These are phyloP conservation scores for Arachis monticola DNA, from an alignment of 331 rosid species.

Conservation along the genomic window DNA sequence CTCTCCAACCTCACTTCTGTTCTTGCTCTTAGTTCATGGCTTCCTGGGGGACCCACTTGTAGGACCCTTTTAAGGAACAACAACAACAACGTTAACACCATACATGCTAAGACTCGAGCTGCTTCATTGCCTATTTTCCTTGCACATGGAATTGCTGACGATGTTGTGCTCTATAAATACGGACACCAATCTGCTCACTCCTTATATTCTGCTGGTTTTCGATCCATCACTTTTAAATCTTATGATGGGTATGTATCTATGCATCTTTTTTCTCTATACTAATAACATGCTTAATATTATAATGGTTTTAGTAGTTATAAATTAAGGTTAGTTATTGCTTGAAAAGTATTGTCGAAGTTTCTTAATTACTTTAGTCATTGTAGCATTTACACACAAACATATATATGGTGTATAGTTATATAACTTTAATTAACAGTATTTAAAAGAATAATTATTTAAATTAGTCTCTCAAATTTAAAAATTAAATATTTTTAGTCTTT, in stretches of 20 bases:
- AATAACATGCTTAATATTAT: too few species aligned
- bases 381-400: too few species aligned
- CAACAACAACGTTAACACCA: constrained; percentile 50
- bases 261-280: not conserved
- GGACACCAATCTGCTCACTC: constrained; percentile 85
- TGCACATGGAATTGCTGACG: constrained; percentile 89
- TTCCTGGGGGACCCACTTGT: constrained; percentile 69
- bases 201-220: constrained; percentile 85
- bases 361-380: too few species aligned
- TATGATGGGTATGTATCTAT: constrained; percentile 68
- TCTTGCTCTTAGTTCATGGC: constrained; percentile 93
- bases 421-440: too few species aligned
- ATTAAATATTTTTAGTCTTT: too few species aligned
- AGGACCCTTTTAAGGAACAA: constrained; percentile 74
- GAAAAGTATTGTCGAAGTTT: too few species aligned
- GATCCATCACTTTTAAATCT: constrained; percentile 68
- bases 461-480: too few species aligned
- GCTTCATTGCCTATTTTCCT: constrained; percentile 76
- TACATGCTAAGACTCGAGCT: constrained; percentile 66
- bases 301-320: too few species aligned
- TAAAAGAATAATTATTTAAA: too few species aligned
- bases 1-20: constrained; percentile 67
- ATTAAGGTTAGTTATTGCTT: too few species aligned
- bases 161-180: constrained; percentile 63
- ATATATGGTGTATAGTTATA: too few species aligned